Evolutionary conservation across 352 stramenopile species (phyloP), one percentile per base, ranked within the genome.

Genomic region (Phytophthora capsici): DNA sequence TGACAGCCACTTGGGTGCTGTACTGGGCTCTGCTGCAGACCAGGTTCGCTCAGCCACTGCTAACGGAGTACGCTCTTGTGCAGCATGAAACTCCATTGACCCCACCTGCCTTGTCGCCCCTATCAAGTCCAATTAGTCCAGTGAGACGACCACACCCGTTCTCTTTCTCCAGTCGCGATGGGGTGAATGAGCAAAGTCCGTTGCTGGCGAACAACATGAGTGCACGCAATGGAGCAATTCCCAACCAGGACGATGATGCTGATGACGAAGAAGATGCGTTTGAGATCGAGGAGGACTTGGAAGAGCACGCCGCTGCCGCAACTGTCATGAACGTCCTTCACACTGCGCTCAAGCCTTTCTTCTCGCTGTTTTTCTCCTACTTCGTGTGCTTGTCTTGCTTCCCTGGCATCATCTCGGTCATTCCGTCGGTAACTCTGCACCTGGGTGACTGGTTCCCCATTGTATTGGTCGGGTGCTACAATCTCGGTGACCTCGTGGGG

Each of bases 311-410:
- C 2, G 65, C 65, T 30, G 72, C 77, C 2, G 75, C 80, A 2
- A 77, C 77, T n/a, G 38, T 93, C 50, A 63, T 84, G 52, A 78
- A 74, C 37, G 86, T 94, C 40, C 66, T 89, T 3, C 82, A 77
- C 37, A 78, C 70, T 0, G 80, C 86, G 6, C 79, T 82, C 40
- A 93, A 92, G 43, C 84, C 86, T 13, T 88, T 92, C 56, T 86
- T 90, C 69, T 91, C 82, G 62, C 75, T 90, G 8, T 90, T 93
- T 57, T 64, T 91, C 12, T 89, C 81, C 28, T 93, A 77, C 60
- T 91, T 91, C 57, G 73, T 93, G 13, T 93, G 84, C 40, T 59
- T 94, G 5, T 89, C 86, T 23, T 91, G 84, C 65, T 94, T 92
- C 57, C 86, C 86, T 3, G 86, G 86, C 45, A 80, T 94, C 63